These are phyloP conservation scores for Ustilago loliicola DNA, from an alignment of 1,284 basidiomycete genomes.

Conservation along the genomic window DNA sequence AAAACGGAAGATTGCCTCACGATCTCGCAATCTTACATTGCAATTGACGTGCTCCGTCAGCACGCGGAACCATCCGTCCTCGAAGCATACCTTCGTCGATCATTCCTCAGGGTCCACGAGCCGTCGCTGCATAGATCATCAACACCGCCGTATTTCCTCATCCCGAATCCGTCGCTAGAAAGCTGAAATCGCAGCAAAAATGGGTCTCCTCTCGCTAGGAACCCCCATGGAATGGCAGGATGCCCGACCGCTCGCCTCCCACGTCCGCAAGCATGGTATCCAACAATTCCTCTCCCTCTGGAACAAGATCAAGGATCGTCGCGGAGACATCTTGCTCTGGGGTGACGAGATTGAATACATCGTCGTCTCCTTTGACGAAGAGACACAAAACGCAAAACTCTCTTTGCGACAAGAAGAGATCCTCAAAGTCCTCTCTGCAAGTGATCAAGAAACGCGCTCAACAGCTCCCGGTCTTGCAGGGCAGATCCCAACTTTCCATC, in stretches of 20 bases:
- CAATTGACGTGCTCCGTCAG: slow-evolving; percentile 4
- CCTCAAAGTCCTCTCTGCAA: slow-evolving; percentile 78
- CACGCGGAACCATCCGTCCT: neutral
- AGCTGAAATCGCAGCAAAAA: slow-evolving; percentile 69
- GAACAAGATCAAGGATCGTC: slow-evolving; percentile 88
- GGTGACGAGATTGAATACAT: slow-evolving; percentile 99
- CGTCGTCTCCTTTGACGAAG: slow-evolving; percentile 87
- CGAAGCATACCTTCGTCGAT: neutral
- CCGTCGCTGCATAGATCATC: neutral
- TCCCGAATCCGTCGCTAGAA: neutral
- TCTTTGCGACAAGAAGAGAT: slow-evolving; percentile 95
- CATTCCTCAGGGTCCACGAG: neutral
- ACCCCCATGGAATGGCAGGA: slow-evolving; percentile 94
- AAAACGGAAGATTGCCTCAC: neutral
- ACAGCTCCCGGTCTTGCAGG: slow-evolving; percentile 75
- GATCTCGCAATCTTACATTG: neutral
- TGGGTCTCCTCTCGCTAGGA: slow-evolving; percentile 95
- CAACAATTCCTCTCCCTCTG: slow-evolving; percentile 94
- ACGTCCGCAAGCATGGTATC: slow-evolving; percentile 93
- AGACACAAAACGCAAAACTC: slow-evolving; percentile 83
- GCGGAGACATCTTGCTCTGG: slow-evolving; percentile 96
- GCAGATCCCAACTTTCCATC: slow-evolving; percentile 90
- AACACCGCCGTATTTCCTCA: neutral
- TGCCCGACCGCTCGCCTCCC: slow-evolving; percentile 81
- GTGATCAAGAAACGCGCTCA: slow-evolving; percentile 76